Evolutionary conservation across 805 yeast species (phyloP), one percentile per base, ranked within the genome.

Genomic region (Sugiyamaella chiloensis): DNA sequence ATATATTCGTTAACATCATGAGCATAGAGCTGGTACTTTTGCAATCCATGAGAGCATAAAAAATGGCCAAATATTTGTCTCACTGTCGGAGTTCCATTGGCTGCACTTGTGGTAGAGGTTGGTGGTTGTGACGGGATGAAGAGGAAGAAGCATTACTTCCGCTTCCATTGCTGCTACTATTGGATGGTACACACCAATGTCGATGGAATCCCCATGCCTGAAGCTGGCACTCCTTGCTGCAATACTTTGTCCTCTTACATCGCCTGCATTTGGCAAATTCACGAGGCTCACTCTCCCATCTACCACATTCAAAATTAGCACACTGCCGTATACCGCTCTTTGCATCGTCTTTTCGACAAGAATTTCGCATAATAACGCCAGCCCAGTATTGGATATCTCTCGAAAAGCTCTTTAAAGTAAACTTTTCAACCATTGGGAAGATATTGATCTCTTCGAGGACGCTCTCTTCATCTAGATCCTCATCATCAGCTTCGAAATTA

Each of bases 351-450:
- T 90, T 82, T 48, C 97, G 78, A 63, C 96, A 91, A 1, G 96
- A 89, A 65, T 93, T 93, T 47, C 98, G 75, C 90, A 93, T 93
- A 32, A 90, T 88, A n/a, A 91, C 96, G 2, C 96, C 93, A 2
- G 97, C 87, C 99, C 99, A 91, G 66, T 90, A 89, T 56, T 85
- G 83, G 73, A 89, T 80, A 56, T 90, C 96, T 36, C 83, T 78
- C 2, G 87, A 80, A 55, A 84, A 79, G 45, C 76, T 72, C 47
- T 75, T 74, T 16, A 79, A 77, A 0, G 98, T 91, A 63, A 87
- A 91, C 64, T 86, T 82, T 65, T 91, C 99, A 31, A 91, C 97
- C 55, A 91, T 68, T 7, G 96, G 96, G 68, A 93, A 91, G 23
- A 91, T 68, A 62, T 91, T 88, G 24, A 69, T 48, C 2, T 53